A percentile compares a stretch with the other conserved stretches of the same genome.
Evolutionary conservation across 2,329 filamentous ascomycete species (phyloP).

Genomic region (Paecilomyces formosus): DNA sequence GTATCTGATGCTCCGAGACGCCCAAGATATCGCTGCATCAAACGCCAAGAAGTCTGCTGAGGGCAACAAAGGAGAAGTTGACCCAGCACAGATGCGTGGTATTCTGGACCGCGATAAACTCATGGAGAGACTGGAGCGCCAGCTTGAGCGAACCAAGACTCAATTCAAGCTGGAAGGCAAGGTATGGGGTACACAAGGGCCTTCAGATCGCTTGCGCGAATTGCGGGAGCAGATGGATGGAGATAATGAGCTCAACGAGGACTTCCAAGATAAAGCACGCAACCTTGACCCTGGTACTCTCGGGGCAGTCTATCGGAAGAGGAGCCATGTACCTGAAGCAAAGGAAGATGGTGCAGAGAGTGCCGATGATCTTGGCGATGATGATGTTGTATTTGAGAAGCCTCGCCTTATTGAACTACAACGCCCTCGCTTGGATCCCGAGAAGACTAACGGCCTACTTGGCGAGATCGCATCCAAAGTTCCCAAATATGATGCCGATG

Average conservation of each 20-base stretch:
- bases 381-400: constrained; percentile 64
- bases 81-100: constrained; percentile 74
- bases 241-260: constrained; percentile 42
- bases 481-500: constrained; percentile 63
- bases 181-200: constrained; percentile 78
- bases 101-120: constrained; percentile 88
- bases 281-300: constrained; percentile 68
- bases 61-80: constrained; percentile 51
- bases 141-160: constrained; percentile 93
- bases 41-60: constrained; percentile 57
- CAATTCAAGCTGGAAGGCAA: constrained; percentile 95
- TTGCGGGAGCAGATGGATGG: constrained; percentile 92
- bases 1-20: constrained; percentile 96
- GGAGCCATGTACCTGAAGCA: constrained; percentile 32
- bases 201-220: constrained; percentile 85
- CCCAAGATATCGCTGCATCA: constrained; percentile 89
- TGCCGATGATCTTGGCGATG: constrained; percentile 40
- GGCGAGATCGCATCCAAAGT: constrained; percentile 69
- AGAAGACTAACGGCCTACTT: constrained; percentile 60
- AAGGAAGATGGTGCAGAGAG: constrained; percentile 28
- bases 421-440: constrained; percentile 57
- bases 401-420: constrained; percentile 68
- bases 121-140: constrained; percentile 89
- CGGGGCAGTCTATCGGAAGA: constrained; percentile 60
- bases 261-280: constrained; percentile 48